These are phyloP conservation scores for Calamus simplicifolius DNA, from an alignment of 176 grass and related monocot genomes.

Conservation along the genomic window DNA sequence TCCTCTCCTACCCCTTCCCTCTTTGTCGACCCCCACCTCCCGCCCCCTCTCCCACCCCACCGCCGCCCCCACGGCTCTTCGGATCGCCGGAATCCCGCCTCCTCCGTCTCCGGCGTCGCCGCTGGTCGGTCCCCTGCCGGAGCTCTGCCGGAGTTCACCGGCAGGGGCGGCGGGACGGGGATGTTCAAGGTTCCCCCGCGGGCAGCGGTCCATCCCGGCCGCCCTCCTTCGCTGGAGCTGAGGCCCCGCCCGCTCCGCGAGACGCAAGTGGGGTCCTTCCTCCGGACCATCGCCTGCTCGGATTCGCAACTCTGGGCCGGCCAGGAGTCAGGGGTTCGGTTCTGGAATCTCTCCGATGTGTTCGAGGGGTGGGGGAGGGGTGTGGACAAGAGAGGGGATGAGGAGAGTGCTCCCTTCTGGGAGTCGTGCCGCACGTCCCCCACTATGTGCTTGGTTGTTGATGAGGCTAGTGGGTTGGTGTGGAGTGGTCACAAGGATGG, in stretches of 20 bases:
- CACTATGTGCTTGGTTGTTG: slow-evolving; percentile 39
- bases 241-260: slow-evolving; percentile 61
- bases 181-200: slow-evolving; percentile 5
- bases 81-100: background rate
- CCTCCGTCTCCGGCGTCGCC: slow-evolving; percentile 31
- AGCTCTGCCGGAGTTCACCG: slow-evolving; percentile 39
- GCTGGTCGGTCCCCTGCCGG: slow-evolving; percentile 38
- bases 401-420: slow-evolving; percentile 39
- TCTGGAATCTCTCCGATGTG: slow-evolving; percentile 49
- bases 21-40: slow-evolving; percentile 4
- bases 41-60: too few species aligned
- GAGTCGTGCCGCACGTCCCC: slow-evolving; percentile 44
- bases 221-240: slow-evolving; percentile 57
- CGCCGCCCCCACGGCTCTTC: too few species aligned
- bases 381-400: slow-evolving; percentile 46
- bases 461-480: slow-evolving; percentile 41
- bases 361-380: slow-evolving; percentile 11
- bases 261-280: slow-evolving; percentile 34
- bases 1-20: too few species aligned
- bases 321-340: slow-evolving; percentile 48
- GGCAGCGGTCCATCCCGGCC: slow-evolving; percentile 16
- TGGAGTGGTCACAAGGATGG: slow-evolving; percentile 76
- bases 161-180: slow-evolving; percentile 1
- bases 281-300: slow-evolving; percentile 36
- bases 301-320: slow-evolving; percentile 40